Conservation (phyloP, 2,329 filamentous ascomycete species). For the Colletotrichum lupini region DNA sequence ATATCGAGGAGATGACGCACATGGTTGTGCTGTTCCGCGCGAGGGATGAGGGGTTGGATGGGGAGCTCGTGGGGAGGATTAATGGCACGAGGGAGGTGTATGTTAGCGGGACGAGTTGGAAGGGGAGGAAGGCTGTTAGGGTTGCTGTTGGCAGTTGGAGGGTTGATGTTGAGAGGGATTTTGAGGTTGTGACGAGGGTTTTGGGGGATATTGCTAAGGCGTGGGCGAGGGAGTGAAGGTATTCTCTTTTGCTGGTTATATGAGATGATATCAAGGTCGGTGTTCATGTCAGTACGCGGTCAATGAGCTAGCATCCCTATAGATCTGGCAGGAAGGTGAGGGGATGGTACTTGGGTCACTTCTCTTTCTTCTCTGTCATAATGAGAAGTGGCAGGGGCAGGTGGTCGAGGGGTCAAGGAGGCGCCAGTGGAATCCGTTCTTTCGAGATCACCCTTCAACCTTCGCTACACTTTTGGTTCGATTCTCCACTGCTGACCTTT, state of each 20-base stretch:
- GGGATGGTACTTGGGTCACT: too few relatives aligned
- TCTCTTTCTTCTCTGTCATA: too few relatives aligned
- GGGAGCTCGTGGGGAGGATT: constrained; percentile 74
- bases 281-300: too few relatives aligned
- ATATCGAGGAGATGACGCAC: constrained; percentile 66
- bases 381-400: not conserved
- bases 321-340: too few relatives aligned
- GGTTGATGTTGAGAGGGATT: constrained; percentile 75
- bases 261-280: too few relatives aligned
- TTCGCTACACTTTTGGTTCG: too few relatives aligned
- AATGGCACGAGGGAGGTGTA: constrained; percentile 82
- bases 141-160: constrained; percentile 90
- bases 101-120: constrained; percentile 85
- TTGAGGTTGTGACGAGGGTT: constrained; percentile 72
- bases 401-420: too few relatives aligned
- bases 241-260: too few relatives aligned
- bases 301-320: too few relatives aligned
- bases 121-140: constrained; percentile 78
- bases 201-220: constrained; percentile 61
- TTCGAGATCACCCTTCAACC: not conserved
- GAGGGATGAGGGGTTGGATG: constrained; percentile 71
- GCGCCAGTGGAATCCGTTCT: not conserved
- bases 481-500: too few relatives aligned
- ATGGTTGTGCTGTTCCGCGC: constrained; percentile 80
- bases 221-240: not conserved